A percentile compares a stretch with the other conserved stretches of the same genome.
Conservation (phyloP, 768 basidiomycete species). For the Mycena olivaceomarginata region DNA sequence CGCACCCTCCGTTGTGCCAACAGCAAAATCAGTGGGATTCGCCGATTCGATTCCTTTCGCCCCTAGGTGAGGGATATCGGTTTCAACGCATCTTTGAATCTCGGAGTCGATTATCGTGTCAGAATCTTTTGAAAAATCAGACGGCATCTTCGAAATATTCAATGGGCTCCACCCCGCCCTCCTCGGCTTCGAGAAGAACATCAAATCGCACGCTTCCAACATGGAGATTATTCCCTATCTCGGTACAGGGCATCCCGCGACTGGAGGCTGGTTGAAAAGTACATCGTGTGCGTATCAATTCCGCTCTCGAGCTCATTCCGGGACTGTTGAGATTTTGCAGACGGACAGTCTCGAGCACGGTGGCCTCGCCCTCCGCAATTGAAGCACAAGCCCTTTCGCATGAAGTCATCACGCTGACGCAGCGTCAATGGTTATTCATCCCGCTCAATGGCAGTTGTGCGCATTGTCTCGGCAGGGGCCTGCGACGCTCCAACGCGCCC, state of each 20-base stretch:
- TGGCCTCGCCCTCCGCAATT: neutral
- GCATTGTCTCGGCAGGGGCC: too few relatives aligned
- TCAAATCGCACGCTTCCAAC: constrained; percentile 11
- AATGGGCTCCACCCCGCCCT: constrained; percentile 24
- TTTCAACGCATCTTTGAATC: too few relatives aligned
- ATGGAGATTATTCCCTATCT: neutral
- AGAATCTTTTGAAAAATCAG: neutral
- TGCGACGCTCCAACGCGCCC: too few relatives aligned
- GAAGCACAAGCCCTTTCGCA: too few relatives aligned
- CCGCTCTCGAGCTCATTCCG: neutral
- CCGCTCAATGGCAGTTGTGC: too few relatives aligned
- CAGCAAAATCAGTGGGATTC: too few relatives aligned
- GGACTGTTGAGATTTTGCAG: neutral
- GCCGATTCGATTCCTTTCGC: too few relatives aligned
- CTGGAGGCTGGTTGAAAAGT: neutral
- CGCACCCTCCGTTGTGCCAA: too few relatives aligned
- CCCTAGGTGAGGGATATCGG: too few relatives aligned
- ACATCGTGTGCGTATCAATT: neutral
- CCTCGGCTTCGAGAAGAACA: constrained; percentile 9
- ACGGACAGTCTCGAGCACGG: neutral
- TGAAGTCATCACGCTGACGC: too few relatives aligned
- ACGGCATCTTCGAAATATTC: constrained; percentile 2
- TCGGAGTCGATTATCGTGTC: neutral
- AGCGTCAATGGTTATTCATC: too few relatives aligned
- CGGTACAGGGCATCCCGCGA: neutral